These are phyloP conservation scores for Annona squamosa DNA, from an alignment of 164 flowering plant genomes.

Conservation along the genomic window DNA sequence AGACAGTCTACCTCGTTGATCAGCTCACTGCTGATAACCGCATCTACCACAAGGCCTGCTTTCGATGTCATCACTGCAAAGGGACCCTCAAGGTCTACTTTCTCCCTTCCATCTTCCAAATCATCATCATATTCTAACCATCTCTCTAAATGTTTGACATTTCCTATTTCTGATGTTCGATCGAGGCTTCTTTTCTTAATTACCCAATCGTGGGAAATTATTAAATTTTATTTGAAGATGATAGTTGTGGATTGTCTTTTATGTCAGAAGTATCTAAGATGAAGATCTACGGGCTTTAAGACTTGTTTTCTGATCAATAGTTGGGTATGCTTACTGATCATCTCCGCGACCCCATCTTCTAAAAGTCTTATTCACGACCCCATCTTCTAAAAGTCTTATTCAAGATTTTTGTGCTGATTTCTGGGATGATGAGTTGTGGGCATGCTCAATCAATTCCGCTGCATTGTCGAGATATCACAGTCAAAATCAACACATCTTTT, in stretches of 20 bases:
- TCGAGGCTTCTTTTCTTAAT: not conserved
- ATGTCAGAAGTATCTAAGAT: not conserved
- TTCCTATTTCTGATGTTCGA: not conserved
- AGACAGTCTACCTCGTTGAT: conserved; percentile 82
- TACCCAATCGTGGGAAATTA: not conserved
- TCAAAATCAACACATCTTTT: too few species aligned
- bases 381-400: too few species aligned
- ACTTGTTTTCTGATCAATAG: not conserved
- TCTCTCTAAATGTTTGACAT: not conserved
- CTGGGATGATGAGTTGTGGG: not conserved
- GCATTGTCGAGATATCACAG: too few species aligned
- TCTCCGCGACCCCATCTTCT: not conserved
- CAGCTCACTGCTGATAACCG: conserved; percentile 82
- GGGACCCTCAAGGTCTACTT: conserved; percentile 75
- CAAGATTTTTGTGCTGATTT: not conserved
- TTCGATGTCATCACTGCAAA: conserved; percentile 86
- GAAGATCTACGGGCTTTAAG: not conserved
- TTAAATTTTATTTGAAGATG: not conserved
- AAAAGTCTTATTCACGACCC: not conserved
- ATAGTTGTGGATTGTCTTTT: not conserved
- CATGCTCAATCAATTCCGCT: too few species aligned
- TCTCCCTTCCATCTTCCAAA: not conserved
- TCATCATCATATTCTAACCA: not conserved
- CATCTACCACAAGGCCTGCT: conserved; percentile 78
- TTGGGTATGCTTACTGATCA: not conserved